Evolutionary conservation across 78 protist genomes (phyloP).

Genomic region (Mantamonas sphyraenae): DNA sequence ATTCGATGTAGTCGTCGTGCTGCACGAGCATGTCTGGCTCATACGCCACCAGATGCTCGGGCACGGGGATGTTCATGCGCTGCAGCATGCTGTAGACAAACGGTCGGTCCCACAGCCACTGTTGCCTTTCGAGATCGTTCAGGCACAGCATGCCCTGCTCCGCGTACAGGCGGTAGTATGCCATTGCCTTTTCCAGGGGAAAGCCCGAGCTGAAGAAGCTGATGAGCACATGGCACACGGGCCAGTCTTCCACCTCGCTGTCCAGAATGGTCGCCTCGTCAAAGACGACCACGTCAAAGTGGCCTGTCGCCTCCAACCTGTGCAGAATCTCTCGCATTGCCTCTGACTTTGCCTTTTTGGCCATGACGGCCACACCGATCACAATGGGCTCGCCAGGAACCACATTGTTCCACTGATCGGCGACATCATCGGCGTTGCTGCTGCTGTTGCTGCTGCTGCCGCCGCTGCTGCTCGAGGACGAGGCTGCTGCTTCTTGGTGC

Average conservation of each 20-base stretch:
- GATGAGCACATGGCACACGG: slow-evolving; percentile 56
- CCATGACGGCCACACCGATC: slow-evolving; percentile 36
- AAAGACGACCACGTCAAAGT: slow-evolving; percentile 25
- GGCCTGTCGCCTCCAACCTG: slow-evolving; percentile 1
- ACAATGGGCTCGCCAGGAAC: too few relatives aligned
- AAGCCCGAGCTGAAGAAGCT: slow-evolving; percentile 73
- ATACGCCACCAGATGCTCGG: slow-evolving; percentile 9
- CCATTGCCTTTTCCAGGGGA: slow-evolving; percentile 54
- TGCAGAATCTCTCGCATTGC: slow-evolving; percentile 36
- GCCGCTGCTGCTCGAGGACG: too few relatives aligned
- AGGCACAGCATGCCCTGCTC: slow-evolving; percentile 3
- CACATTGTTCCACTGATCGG: too few relatives aligned
- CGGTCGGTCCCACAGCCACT: slow-evolving; percentile 31
- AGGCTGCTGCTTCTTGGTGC: too few relatives aligned
- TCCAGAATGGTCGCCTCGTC: slow-evolving; percentile 22
- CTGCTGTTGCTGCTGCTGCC: too few relatives aligned
- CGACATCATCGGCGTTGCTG: too few relatives aligned
- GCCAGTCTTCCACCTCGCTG: slow-evolving; percentile 63
- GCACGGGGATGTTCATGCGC: slow-evolving; percentile 47
- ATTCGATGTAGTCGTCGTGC: slow-evolving; percentile 11
- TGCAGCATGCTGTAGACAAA: slow-evolving; percentile 36
- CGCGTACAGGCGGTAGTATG: neutral
- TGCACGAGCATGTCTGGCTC: neutral
- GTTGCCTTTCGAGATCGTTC: slow-evolving; percentile 65
- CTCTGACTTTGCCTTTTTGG: slow-evolving; percentile 30